Conservation (phyloP, 2,329 filamentous ascomycete species). For the Zalaria obscura region DNA sequence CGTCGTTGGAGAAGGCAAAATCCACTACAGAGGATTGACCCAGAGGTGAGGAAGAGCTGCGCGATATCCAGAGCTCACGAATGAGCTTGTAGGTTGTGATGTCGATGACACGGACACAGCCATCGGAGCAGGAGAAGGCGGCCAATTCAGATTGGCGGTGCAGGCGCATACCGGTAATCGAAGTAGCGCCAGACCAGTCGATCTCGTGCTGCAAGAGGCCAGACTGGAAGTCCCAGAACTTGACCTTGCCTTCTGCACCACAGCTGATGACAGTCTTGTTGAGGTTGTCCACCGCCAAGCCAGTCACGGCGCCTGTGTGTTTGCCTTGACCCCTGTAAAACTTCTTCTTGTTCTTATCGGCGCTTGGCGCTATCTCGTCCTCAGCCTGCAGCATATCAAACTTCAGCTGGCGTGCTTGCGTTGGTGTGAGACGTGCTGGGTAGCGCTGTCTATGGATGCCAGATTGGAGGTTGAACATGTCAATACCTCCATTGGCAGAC, state of each 20-base stretch:
- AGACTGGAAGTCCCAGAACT: slow-evolving; percentile 93
- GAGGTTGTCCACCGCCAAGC: slow-evolving; percentile 75
- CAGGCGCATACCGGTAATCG: slow-evolving; percentile 64
- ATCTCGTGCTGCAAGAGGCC: slow-evolving; percentile 69
- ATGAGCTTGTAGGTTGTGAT: slow-evolving; percentile 82
- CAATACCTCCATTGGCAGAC: slow-evolving; percentile 67
- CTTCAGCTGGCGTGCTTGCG: slow-evolving; percentile 64
- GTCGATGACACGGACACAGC: slow-evolving; percentile 78
- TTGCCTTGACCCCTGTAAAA: slow-evolving; percentile 45
- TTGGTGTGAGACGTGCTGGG: slow-evolving; percentile 62
- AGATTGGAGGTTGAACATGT: slow-evolving; percentile 96
- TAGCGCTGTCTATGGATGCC: slow-evolving; percentile 79
- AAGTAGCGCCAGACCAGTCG: slow-evolving; percentile 66
- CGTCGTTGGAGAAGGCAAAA: slow-evolving; percentile 68
- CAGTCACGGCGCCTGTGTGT: slow-evolving; percentile 72
- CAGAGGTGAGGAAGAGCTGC: slow-evolving; percentile 11
- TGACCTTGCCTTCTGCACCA: slow-evolving; percentile 79
- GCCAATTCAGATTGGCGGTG: slow-evolving; percentile 73
- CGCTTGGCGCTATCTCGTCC: slow-evolving; percentile 25
- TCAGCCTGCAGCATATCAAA: slow-evolving; percentile 37
- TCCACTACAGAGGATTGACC: slow-evolving; percentile 17
- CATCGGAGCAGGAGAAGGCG: slow-evolving; percentile 78
- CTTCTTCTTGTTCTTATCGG: slow-evolving; percentile 17
- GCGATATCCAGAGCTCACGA: slow-evolving; percentile 77
- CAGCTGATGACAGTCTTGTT: slow-evolving; percentile 79